Percentiles rank a stretch among this genome's conserved stretches.
Evolutionary conservation across 306 rosid species (phyloP).

Genomic region (Lathyrus aphaca): DNA sequence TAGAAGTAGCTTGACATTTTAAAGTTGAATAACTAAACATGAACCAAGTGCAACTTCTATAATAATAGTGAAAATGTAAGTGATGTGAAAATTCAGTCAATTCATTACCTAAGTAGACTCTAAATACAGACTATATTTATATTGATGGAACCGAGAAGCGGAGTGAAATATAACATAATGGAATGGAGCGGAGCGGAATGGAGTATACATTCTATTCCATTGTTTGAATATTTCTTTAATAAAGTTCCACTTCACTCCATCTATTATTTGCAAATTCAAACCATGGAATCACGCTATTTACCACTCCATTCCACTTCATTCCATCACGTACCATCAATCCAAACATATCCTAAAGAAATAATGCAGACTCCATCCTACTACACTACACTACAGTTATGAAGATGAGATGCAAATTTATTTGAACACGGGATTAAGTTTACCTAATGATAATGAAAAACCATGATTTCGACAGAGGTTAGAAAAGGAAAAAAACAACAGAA

Average conservation of each 20-base stretch:
- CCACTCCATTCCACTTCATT: no score
- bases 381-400: not conserved
- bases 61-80: not conserved
- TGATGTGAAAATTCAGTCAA: not conserved
- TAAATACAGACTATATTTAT: not conserved
- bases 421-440: slow-evolving; percentile 8
- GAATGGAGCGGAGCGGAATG: no score
- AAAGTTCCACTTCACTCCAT: no score
- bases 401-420: not conserved
- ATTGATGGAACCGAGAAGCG: no score
- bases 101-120: not conserved
- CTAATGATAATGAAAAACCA: slow-evolving; percentile 19
- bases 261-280: no score
- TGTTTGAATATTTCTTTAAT: no score
- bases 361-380: slow-evolving; percentile 16
- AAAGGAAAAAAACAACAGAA: not conserved
- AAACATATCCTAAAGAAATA: slow-evolving; percentile 2
- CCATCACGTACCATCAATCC: no score
- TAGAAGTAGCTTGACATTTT: not conserved
- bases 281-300: no score
- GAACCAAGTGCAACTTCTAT: slow-evolving; percentile 7
- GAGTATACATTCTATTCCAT: no score
- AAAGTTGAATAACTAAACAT: slow-evolving; percentile 13
- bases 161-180: no score
- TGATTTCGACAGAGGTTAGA: not conserved